Evolutionary conservation across 495 filamentous ascomycete species (phyloP).

Genomic region (Bacidia rubella): DNA sequence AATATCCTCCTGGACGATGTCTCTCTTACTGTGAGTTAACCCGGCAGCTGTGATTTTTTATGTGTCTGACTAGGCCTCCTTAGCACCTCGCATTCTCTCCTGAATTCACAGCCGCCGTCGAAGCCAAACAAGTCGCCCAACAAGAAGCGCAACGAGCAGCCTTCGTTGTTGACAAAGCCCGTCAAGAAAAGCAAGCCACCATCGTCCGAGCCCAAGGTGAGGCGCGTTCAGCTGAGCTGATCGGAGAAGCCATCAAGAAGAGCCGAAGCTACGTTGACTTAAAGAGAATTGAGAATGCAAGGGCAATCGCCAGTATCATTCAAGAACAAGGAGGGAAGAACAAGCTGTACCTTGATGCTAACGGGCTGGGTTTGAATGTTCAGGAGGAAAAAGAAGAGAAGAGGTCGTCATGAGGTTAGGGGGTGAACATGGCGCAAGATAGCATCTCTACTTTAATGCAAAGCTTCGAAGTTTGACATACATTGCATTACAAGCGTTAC

Average conservation of each 20-base stretch:
- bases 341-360: slow-evolving; percentile 82
- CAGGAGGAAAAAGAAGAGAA: slow-evolving; percentile 41
- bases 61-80: slow-evolving; percentile 4
- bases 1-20: slow-evolving; percentile 97
- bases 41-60: not conserved
- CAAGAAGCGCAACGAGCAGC: slow-evolving; percentile 96
- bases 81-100: slow-evolving; percentile 92
- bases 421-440: not conserved
- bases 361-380: slow-evolving; percentile 85
- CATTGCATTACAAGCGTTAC: not conserved
- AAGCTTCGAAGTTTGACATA: not conserved
- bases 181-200: slow-evolving; percentile 98
- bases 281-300: slow-evolving; percentile 92
- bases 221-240: slow-evolving; percentile 91
- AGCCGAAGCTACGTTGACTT: slow-evolving; percentile 91
- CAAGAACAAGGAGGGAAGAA: slow-evolving; percentile 81
- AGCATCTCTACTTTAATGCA: slow-evolving; percentile 5
- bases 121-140: slow-evolving; percentile 97
- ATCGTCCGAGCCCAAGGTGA: slow-evolving; percentile 98
- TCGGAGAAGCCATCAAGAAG: slow-evolving; percentile 99
- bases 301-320: slow-evolving; percentile 67
- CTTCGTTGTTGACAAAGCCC: slow-evolving; percentile 96
- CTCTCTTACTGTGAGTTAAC: slow-evolving; percentile 66
- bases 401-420: slow-evolving; percentile 13
- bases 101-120: slow-evolving; percentile 96